Percentiles rank a stretch among this genome's conserved stretches.
Evolutionary conservation across 2,329 filamentous ascomycete genomes (phyloP).

Genomic region (Cercospora beticola): DNA sequence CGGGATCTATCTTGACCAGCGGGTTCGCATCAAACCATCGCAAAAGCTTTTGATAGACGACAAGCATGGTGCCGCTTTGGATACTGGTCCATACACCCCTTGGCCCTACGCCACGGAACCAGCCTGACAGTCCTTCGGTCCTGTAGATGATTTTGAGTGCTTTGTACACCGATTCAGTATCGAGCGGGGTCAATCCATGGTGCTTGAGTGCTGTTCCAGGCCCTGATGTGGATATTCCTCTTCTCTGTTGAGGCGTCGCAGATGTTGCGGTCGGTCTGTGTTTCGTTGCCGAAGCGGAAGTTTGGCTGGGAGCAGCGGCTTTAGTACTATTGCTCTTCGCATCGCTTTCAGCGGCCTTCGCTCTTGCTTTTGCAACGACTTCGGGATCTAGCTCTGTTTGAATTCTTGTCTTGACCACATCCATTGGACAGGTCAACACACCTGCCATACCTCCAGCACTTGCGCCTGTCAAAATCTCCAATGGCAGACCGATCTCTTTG

Average conservation of each 20-base stretch:
- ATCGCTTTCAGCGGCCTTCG: slow-evolving; percentile 15
- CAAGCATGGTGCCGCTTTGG: slow-evolving; percentile 94
- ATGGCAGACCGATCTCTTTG: slow-evolving; percentile 76
- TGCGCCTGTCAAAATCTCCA: slow-evolving; percentile 87
- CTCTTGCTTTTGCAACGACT: slow-evolving; percentile 36
- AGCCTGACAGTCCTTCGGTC: slow-evolving; percentile 82
- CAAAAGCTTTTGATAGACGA: slow-evolving; percentile 86
- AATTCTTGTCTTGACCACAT: slow-evolving; percentile 94
- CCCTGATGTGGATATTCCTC: slow-evolving; percentile 80
- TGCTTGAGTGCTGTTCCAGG: slow-evolving; percentile 79
- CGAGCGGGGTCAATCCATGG: slow-evolving; percentile 74
- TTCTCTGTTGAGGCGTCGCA: slow-evolving; percentile 10
- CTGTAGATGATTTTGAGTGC: slow-evolving; percentile 85
- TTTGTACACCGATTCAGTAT: slow-evolving; percentile 85
- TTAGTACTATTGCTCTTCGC: neutral
- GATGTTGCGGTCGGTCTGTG: slow-evolving; percentile 19
- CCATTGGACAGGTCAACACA: slow-evolving; percentile 89
- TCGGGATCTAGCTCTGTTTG: slow-evolving; percentile 80
- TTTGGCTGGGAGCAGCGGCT: slow-evolving; percentile 6
- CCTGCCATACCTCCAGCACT: slow-evolving; percentile 89
- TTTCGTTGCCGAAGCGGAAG: slow-evolving; percentile 15
- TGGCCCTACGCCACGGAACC: slow-evolving; percentile 93
- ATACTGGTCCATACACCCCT: slow-evolving; percentile 95
- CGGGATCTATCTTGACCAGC: slow-evolving; percentile 34
- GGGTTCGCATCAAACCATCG: slow-evolving; percentile 67